These are phyloP conservation scores for Oenanthe javanica DNA, from an alignment of 140 eudicot genomes.

Conservation along the genomic window DNA sequence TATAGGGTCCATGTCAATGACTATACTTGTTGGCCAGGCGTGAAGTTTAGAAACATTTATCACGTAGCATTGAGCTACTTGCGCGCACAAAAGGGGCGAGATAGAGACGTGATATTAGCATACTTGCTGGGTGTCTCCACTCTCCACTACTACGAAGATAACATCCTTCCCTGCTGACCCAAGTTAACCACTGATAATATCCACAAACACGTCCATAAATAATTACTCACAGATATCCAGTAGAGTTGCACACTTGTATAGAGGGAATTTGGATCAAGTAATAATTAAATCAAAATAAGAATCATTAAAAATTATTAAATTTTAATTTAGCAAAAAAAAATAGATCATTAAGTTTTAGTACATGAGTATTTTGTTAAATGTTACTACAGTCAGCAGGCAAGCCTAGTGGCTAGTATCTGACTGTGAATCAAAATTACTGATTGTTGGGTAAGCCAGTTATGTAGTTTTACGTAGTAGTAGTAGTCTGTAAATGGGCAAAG, in stretches of 20 bases:
- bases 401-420: neutral
- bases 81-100: slow-evolving; percentile 1
- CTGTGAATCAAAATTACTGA: too few species aligned
- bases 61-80: neutral
- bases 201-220: neutral
- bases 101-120: neutral
- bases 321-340: too few species aligned
- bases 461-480: too few species aligned
- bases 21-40: neutral
- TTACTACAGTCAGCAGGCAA: neutral
- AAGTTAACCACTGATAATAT: neutral
- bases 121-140: neutral
- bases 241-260: neutral
- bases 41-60: neutral
- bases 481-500: too few species aligned
- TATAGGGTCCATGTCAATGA: slow-evolving; percentile 4
- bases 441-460: too few species aligned
- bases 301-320: too few species aligned
- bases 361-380: too few species aligned
- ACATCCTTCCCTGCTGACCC: neutral
- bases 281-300: too few species aligned
- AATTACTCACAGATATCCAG: too few species aligned
- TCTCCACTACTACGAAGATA: neutral
- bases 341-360: too few species aligned
- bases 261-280: neutral